Percentiles rank a stretch among this genome's conserved stretches.
Conservation (phyloP, 257 asterid species). For the Gentiana macrophylla region DNA sequence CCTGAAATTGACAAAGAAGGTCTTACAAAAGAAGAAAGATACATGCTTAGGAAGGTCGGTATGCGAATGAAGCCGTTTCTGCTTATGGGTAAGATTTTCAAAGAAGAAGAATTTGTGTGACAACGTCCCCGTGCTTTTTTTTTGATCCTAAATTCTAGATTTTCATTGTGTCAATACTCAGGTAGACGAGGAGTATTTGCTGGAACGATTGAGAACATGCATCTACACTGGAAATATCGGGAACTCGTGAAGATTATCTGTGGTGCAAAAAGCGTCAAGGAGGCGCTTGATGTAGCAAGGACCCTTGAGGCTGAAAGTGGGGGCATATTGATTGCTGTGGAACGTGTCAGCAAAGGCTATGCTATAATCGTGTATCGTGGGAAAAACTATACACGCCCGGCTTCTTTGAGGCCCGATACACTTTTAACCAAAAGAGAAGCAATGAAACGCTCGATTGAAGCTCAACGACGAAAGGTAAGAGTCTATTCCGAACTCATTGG, state of each 20-base stretch:
- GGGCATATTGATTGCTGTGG: constrained; percentile 93
- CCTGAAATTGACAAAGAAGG: constrained; percentile 82
- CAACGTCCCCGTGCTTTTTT: neutral
- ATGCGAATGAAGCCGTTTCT: constrained; percentile 84
- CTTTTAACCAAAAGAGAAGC: constrained; percentile 92
- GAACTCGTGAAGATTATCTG: constrained; percentile 85
- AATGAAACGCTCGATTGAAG: constrained; percentile 81
- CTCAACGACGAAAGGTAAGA: constrained; percentile 78
- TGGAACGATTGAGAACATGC: constrained; percentile 98
- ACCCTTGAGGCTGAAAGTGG: constrained; percentile 91
- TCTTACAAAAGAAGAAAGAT: constrained; percentile 91
- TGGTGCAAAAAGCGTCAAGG: constrained; percentile 56
- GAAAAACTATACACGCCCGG: constrained; percentile 83
- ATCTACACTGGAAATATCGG: constrained; percentile 98
- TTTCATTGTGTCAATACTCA: constrained; percentile 22
- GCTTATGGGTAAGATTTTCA: constrained; percentile 59
- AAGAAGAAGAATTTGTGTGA: constrained; percentile 1
- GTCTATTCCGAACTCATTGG: no score
- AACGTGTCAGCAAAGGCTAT: constrained; percentile 71
- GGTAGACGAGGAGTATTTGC: constrained; percentile 96
- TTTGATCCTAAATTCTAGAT: neutral
- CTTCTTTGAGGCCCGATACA: constrained; percentile 79
- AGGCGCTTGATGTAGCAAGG: constrained; percentile 60
- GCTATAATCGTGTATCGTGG: constrained; percentile 91
- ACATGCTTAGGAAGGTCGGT: constrained; percentile 90